Evolutionary conservation across 768 basidiomycete genomes (phyloP).

Genomic region (Tricholoma terreum): DNA sequence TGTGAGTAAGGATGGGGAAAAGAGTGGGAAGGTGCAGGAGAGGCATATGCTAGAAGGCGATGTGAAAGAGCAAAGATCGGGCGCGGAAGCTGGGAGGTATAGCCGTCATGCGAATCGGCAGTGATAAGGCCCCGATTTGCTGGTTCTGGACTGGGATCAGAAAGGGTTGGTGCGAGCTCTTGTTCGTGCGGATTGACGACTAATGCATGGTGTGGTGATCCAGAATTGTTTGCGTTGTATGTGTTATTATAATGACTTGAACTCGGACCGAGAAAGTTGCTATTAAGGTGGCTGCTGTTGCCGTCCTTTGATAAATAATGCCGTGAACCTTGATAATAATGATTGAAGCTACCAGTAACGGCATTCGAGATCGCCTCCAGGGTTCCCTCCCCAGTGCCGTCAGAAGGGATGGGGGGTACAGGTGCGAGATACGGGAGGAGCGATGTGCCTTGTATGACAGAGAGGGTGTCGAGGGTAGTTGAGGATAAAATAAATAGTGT

Average conservation of each 20-base stretch:
- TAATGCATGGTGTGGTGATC: neutral
- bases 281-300: neutral
- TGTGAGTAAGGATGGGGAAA: conserved; percentile 3
- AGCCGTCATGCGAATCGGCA: neutral
- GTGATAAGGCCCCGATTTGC: neutral
- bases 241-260: neutral
- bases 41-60: conserved; percentile 62
- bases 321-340: neutral
- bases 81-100: conserved; percentile 20
- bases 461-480: conserved; percentile 47
- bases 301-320: neutral
- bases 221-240: neutral
- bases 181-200: neutral
- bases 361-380: conserved; percentile 3
- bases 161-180: neutral
- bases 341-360: conserved; percentile 3
- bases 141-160: neutral
- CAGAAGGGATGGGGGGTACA: neutral
- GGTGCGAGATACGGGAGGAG: conserved; percentile 42
- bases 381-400: neutral
- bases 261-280: neutral
- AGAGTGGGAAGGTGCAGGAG: conserved; percentile 13
- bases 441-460: conserved; percentile 44
- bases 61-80: conserved; percentile 60
- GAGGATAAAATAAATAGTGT: conserved; percentile 57